phyloP scores from a whole-genome alignment of 2,329 filamentous ascomycete species.

The Scopulariopsis brevicaulis region DNA sequence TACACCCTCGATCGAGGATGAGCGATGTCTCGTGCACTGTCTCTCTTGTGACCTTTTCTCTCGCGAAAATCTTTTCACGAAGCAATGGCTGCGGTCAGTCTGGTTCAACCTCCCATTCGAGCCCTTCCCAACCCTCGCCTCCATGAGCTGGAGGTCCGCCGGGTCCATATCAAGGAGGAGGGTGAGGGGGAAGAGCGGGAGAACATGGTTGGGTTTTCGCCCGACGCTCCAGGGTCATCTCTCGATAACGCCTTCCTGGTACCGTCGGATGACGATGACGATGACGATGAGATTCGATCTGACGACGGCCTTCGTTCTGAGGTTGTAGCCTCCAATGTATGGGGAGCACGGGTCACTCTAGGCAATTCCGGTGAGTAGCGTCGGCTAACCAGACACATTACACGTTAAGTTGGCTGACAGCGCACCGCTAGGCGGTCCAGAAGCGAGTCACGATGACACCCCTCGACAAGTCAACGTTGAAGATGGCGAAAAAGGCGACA shows the following conservation, averaged over 20 bases:
- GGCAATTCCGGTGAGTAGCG: not conserved
- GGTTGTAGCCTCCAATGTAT: not conserved
- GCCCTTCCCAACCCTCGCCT: not conserved
- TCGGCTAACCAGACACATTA: not conserved
- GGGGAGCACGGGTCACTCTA: not conserved
- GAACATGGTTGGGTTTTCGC: not conserved
- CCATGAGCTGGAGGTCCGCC: not conserved
- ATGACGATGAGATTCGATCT: not conserved
- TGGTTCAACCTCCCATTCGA: too few relatives aligned
- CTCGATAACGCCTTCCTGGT: not conserved
- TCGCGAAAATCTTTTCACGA: too few relatives aligned
- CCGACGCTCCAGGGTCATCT: not conserved
- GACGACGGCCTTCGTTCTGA: not conserved
- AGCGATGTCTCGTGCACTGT: too few relatives aligned
- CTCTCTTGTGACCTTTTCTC: too few relatives aligned
- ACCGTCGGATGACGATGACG: not conserved
- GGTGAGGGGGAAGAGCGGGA: not conserved
- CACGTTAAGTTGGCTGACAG: not conserved
- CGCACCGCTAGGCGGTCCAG: not conserved
- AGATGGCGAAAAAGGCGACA: too few relatives aligned
- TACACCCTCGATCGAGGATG: too few relatives aligned
- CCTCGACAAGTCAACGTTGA: not conserved
- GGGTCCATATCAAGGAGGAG: not conserved
- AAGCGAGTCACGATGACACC: not conserved
- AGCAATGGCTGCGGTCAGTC: not conserved